Base-by-base conservation (phyloP, 2,329 filamentous ascomycete genomes). In the Fusarium protoensiforme region DNA sequence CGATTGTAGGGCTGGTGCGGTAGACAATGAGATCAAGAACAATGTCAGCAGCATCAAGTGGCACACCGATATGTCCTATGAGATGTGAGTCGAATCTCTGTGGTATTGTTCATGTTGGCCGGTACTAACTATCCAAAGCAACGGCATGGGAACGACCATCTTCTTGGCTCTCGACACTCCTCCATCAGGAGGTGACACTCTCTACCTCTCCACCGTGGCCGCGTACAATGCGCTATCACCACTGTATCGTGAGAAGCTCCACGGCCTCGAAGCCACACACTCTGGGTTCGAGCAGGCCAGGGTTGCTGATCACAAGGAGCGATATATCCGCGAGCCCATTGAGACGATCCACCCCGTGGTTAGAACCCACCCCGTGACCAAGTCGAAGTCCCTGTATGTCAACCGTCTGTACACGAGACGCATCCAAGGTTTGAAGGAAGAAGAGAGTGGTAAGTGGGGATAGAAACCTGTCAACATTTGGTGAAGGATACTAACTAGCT, bases 21-120 rank as follows among this genome's bases (percentile, higher is more conserved):
- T 65, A 10, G 66, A 68, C 14, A 68, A 68, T 10, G 66, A 68
- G 22, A 68, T 68, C 48, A 68, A 68, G 48, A 68, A 68, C 46
- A 39, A 53, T 41, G 58, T 61, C 27, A 61, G 58, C 22, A 61
- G 43, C 33, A 61, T 53, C 33, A 61, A 61, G 43, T 61, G 59
- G 59, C 59, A 61, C 46, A 61, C 59, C 14, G 59, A 61, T 24
- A 61, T 61, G 59, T 61, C 59, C 4, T 61, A 61, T 31, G 59
- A 61, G 33, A 39, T 61, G 43, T 61, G 16, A 35, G 58, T 24
- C 9, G 5, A 29, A 7, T 35, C n/a, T 14, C 16, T 18, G 29
- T 18, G n/a, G n/a, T 13, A n/a, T 33, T 8, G 2, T 38, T 18
- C 10, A 6, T 14, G 3, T 14, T n/a, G 38, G 6, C 27, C 11